phyloP scores from a whole-genome alignment of 768 basidiomycete genomes.

The Leucogyrophana mollusca region DNA sequence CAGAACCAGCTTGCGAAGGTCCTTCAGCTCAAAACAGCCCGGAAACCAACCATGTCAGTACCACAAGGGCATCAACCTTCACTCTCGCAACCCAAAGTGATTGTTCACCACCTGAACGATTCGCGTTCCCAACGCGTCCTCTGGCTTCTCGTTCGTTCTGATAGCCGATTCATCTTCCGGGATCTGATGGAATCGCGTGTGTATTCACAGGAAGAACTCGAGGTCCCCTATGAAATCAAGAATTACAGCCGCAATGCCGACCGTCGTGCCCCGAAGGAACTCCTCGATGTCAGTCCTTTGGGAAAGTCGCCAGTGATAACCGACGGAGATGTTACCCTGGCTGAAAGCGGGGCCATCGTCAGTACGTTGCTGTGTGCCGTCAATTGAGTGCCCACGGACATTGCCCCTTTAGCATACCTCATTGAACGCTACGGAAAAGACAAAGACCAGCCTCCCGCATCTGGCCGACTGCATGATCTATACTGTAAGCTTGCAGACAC shows the following conservation, averaged over 20 bases:
- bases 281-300: constrained; percentile 38
- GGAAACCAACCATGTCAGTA: background rate
- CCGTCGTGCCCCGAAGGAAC: constrained; percentile 35
- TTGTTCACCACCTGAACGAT: constrained; percentile 45
- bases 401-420: constrained; percentile 36
- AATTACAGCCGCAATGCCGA: constrained; percentile 33
- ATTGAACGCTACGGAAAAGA: constrained; percentile 38
- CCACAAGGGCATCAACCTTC: background rate
- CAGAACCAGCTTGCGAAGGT: too few relatives aligned
- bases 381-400: constrained; percentile 4
- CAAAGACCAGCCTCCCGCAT: constrained; percentile 19
- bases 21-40: too few relatives aligned
- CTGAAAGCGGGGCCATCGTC: constrained; percentile 45
- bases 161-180: background rate
- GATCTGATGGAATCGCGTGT: background rate
- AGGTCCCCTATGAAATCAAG: constrained; percentile 43
- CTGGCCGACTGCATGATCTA: constrained; percentile 33
- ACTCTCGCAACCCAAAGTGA: constrained; percentile 2
- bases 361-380: constrained; percentile 22
- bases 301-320: constrained; percentile 49
- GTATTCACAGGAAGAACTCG: constrained; percentile 47
- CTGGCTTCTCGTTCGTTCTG: constrained; percentile 39
- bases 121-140: constrained; percentile 50
- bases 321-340: constrained; percentile 41
- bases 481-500: constrained; percentile 34